A percentile compares a stretch with the other conserved stretches of the same genome.
Evolutionary conservation across 306 rosid genomes (phyloP).

Genomic region (Acmispon strigosus): DNA sequence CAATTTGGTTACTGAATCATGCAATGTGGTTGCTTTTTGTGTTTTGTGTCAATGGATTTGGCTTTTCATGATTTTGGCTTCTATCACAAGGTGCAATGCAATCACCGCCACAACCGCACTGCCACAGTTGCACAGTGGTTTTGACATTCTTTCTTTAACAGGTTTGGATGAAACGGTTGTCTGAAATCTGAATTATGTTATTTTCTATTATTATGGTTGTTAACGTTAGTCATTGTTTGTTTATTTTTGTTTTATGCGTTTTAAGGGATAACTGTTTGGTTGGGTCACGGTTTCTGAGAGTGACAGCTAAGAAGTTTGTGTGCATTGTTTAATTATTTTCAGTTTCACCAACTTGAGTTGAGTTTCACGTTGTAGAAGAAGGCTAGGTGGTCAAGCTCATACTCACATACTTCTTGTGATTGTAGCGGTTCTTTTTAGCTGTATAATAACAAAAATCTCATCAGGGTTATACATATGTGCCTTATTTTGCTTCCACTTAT

Average conservation of each 20-base stretch:
- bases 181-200: slow-evolving; percentile 31
- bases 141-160: background rate
- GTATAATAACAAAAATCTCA: background rate
- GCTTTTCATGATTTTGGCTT: slow-evolving; percentile 45
- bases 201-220: background rate
- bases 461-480: background rate
- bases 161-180: slow-evolving; percentile 67
- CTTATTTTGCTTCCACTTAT: background rate
- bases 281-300: slow-evolving; percentile 8
- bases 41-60: slow-evolving; percentile 16
- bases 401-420: slow-evolving; percentile 26
- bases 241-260: background rate
- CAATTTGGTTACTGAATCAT: slow-evolving; percentile 4
- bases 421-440: background rate
- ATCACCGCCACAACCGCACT: background rate
- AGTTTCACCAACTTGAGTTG: slow-evolving; percentile 2
- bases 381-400: background rate
- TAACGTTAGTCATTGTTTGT: background rate
- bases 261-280: background rate
- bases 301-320: slow-evolving; percentile 9
- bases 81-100: slow-evolving; percentile 41
- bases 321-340: background rate
- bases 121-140: background rate
- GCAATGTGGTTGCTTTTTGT: background rate
- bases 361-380: background rate